These are phyloP conservation scores for Emmonsiellopsis sp. DNA, from an alignment of 2,329 filamentous ascomycete genomes.

Conservation along the genomic window DNA sequence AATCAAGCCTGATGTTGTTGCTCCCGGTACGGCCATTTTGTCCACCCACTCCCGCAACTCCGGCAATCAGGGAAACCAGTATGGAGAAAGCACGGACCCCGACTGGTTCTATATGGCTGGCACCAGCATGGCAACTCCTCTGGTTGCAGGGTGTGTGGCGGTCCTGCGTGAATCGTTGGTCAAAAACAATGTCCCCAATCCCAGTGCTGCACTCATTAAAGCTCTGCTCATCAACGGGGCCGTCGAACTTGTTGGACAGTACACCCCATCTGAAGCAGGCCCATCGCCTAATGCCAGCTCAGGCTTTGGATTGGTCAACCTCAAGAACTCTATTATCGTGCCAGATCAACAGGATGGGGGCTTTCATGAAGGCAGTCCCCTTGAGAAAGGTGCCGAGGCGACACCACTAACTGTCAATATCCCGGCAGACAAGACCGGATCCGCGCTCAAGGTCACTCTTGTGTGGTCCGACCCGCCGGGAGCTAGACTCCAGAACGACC, in stretches of 20 bases:
- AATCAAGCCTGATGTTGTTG: constrained; percentile 17
- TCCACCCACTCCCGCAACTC: constrained; percentile 10
- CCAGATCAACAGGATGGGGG: constrained; percentile 6
- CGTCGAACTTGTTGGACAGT: constrained; percentile 12
- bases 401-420: constrained; percentile 7
- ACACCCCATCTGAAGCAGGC: constrained; percentile 11
- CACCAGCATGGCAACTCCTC: constrained; percentile 18
- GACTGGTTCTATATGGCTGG: constrained; percentile 11
- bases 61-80: not conserved
- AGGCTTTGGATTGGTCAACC: constrained; percentile 15
- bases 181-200: constrained; percentile 8
- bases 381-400: constrained; percentile 4
- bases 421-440: not conserved
- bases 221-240: constrained; percentile 19
- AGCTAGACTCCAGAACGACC: constrained; percentile 12
- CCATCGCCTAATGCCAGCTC: constrained; percentile 13
- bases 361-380: constrained; percentile 4
- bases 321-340: constrained; percentile 10
- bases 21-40: constrained; percentile 15
- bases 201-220: constrained; percentile 17
- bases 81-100: constrained; percentile 9
- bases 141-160: constrained; percentile 16
- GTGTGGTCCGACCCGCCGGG: constrained; percentile 13
- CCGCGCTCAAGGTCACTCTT: constrained; percentile 12
- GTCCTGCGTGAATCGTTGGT: constrained; percentile 13